These are phyloP conservation scores for Termitomyces heimii DNA, from an alignment of 768 basidiomycete species.

Conservation along the genomic window DNA sequence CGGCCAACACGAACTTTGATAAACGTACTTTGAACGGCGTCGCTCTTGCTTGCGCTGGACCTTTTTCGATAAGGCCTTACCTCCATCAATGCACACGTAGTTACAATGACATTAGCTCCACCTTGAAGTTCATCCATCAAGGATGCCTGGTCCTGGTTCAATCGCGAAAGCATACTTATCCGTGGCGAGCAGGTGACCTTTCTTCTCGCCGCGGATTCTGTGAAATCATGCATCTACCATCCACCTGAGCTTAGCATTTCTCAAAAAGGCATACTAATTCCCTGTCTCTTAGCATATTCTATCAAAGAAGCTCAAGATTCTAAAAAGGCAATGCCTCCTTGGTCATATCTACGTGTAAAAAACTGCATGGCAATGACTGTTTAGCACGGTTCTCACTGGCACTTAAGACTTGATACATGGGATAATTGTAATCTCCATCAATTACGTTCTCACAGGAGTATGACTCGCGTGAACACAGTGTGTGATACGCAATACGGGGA, in stretches of 20 bases:
- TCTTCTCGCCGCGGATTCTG: constrained; percentile 9
- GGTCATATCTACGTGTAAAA: constrained; percentile 4
- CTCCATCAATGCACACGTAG: neutral
- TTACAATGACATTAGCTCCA: neutral
- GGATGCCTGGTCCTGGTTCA: neutral
- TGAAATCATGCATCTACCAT: neutral
- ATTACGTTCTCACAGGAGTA: neutral
- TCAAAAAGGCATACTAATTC: neutral
- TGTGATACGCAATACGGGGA: too few species aligned
- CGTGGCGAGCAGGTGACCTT: neutral
- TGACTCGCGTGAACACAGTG: neutral
- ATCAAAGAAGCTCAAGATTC: neutral
- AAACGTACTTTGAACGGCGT: neutral
- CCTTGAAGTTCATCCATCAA: constrained; percentile 1
- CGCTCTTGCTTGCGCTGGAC: neutral
- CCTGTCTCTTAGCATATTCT: neutral
- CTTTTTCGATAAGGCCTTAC: neutral
- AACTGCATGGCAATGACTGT: neutral
- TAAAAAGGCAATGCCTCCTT: neutral
- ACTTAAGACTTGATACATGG: neutral
- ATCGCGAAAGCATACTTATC: neutral
- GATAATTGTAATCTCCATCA: neutral
- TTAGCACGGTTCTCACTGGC: neutral
- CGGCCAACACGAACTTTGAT: neutral
- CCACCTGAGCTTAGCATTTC: neutral